Base-by-base conservation (phyloP, 177 flowering plant genomes). In the Vitis hybrid region DNA sequence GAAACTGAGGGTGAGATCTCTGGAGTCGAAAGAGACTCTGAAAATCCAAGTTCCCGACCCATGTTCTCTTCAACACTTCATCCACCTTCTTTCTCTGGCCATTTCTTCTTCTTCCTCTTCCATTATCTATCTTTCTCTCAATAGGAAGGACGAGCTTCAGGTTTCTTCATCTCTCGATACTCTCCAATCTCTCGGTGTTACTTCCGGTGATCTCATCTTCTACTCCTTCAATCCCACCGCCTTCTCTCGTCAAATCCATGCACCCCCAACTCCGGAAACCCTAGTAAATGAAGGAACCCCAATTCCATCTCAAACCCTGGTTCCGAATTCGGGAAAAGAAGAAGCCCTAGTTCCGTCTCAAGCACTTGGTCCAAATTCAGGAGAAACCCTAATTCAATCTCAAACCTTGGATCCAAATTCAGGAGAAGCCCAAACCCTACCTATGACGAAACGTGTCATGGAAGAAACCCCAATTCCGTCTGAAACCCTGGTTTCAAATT, bases 181-280 rank as follows among this genome's bases (percentile, higher is more conserved):
- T 18, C 85, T 91, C 27, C 84, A 70, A 2, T 78, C 91, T 17
- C 77, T 88, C 46, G 96, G 94, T 13, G 60, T 91, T 66, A 75
- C 89, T 50, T 76, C 91, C n/a, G 96, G 97, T 13, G 98, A 93
- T 71, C 87, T 91, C 17, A 56, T 93, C 64, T 91, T 72, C 74
- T 91, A 76, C 77, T 67, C 92, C 57, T 61, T 67, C 21, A 67
- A 75, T 63, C 81, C 84, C 11, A 62, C 52, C 6, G 78, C 65
- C 3, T 75, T 77, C 27, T 17, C 67, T 14, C 21, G 65, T 20
- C 65, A 72, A 50, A 50, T 58, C 63, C 62, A 41, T 35, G 54
- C 32, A 2, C 24, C 54, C 65, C 57, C 50, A 24, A 48, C 11
- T 41, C 63, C 49, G 20, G 11, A 52, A 18, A 18, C 2, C 20